A percentile compares a stretch with the other conserved stretches of the same genome.
Evolutionary conservation across 495 filamentous ascomycete genomes (phyloP).

Genomic region (Xylaria curta): DNA sequence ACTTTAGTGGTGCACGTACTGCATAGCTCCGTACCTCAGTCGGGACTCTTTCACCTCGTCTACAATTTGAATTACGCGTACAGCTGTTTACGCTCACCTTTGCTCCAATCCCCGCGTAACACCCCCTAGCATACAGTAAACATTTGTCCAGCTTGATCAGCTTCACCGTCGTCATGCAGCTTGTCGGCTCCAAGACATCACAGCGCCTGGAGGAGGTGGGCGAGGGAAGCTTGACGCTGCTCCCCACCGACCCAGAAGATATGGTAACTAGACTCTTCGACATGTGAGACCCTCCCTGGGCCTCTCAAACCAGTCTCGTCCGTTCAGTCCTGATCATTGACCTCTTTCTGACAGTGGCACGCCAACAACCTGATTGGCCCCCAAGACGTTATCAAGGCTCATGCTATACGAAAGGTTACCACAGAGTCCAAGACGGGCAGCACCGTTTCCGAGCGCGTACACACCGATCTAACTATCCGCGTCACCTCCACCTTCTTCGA

Average conservation of each 20-base stretch:
- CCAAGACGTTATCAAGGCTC: conserved; percentile 79
- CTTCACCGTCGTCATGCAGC: conserved; percentile 35
- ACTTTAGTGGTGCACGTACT: neutral
- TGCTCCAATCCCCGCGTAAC: neutral
- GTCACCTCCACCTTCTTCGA: conserved; percentile 92
- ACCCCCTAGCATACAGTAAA: neutral
- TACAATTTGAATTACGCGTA: neutral
- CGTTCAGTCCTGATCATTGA: neutral
- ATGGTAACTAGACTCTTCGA: conserved; percentile 66
- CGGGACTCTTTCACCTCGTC: neutral
- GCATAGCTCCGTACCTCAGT: neutral
- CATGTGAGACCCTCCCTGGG: conserved; percentile 16
- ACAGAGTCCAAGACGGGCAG: conserved; percentile 75
- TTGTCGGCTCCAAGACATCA: conserved; percentile 42
- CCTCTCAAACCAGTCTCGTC: conserved; percentile 2
- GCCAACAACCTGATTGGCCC: conserved; percentile 91
- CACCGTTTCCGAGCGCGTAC: conserved; percentile 74
- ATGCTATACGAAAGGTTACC: conserved; percentile 81
- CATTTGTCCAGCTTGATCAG: neutral
- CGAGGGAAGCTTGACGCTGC: conserved; percentile 78
- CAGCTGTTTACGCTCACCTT: neutral
- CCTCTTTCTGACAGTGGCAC: conserved; percentile 72
- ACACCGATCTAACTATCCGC: conserved; percentile 77
- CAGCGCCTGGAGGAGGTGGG: conserved; percentile 73
- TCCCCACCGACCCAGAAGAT: conserved; percentile 92